Conservation (phyloP, 1,139 yeast species). For the Taiozyma onychis region DNA sequence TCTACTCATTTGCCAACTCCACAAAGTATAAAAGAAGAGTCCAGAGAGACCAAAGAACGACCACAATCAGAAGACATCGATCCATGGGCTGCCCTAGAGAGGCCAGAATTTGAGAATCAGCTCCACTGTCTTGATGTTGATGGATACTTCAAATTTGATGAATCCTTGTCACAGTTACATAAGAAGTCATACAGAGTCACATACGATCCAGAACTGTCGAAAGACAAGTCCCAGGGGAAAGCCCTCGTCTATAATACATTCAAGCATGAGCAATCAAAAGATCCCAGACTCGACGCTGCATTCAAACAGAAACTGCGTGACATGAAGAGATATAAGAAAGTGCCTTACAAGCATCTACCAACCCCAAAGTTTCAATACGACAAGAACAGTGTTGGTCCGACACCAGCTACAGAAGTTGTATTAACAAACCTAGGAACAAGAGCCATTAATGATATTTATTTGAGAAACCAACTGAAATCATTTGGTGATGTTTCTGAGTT, state of each 20-base stretch:
- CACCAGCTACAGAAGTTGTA: slow-evolving; percentile 66
- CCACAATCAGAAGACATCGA: neutral
- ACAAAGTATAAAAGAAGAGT: neutral
- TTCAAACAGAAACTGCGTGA: slow-evolving; percentile 11
- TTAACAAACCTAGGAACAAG: slow-evolving; percentile 54
- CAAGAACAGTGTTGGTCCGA: slow-evolving; percentile 67
- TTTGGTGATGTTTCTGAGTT: slow-evolving; percentile 59
- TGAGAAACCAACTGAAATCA: slow-evolving; percentile 48
- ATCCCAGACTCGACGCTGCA: slow-evolving; percentile 33
- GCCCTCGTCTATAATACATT: slow-evolving; percentile 32
- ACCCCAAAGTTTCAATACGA: slow-evolving; percentile 57
- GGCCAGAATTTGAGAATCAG: slow-evolving; percentile 5
- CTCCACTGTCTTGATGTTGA: slow-evolving; percentile 5
- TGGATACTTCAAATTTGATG: slow-evolving; percentile 8
- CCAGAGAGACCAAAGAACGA: neutral
- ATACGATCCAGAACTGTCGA: slow-evolving; percentile 55
- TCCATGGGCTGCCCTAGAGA: neutral
- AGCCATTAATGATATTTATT: slow-evolving; percentile 40
- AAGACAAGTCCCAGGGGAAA: slow-evolving; percentile 34
- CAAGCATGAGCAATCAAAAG: slow-evolving; percentile 20
- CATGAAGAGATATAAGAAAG: slow-evolving; percentile 25
- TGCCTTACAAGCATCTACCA: slow-evolving; percentile 34
- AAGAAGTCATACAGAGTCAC: slow-evolving; percentile 35
- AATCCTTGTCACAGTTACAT: slow-evolving; percentile 6
- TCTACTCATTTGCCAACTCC: neutral